Percentiles rank a stretch among this genome's conserved stretches.
Evolutionary conservation across 2,329 filamentous ascomycete species (phyloP).

Genomic region (Coleophoma crateriformis): DNA sequence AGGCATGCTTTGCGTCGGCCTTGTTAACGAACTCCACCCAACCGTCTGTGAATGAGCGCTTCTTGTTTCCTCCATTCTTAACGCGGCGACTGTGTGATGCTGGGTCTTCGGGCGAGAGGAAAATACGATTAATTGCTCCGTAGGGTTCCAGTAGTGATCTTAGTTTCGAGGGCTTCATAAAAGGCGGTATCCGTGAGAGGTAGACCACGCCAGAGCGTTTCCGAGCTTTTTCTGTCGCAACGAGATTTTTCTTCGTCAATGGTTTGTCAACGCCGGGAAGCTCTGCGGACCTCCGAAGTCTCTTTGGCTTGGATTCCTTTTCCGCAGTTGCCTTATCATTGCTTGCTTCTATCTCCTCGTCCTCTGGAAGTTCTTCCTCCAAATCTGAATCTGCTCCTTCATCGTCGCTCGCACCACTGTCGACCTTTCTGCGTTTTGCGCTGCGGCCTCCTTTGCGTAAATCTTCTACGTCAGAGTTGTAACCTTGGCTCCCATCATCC

Average conservation of each 20-base stretch:
- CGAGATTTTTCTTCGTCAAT: constrained; percentile 62
- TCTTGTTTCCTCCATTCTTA: constrained; percentile 74
- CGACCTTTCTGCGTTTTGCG: constrained; percentile 59
- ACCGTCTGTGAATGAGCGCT: constrained; percentile 74
- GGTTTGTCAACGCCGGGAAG: constrained; percentile 46
- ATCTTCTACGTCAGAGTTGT: constrained; percentile 61
- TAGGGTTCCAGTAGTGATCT: constrained; percentile 70
- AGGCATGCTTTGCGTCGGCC: constrained; percentile 69
- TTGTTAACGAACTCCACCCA: constrained; percentile 82
- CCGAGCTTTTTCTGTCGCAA: constrained; percentile 57
- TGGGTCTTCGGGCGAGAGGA: constrained; percentile 72
- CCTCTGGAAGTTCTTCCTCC: constrained; percentile 11
- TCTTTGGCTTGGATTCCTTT: constrained; percentile 15
- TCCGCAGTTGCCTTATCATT: constrained; percentile 15
- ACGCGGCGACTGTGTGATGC: constrained; percentile 61
- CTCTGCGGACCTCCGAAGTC: constrained; percentile 23
- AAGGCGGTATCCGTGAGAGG: constrained; percentile 77
- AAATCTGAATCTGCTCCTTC: constrained; percentile 21
- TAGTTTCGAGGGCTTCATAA: constrained; percentile 80
- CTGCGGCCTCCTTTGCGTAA: constrained; percentile 58
- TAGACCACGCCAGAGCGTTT: constrained; percentile 77
- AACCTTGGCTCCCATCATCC: constrained; percentile 42
- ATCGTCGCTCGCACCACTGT: constrained; percentile 33
- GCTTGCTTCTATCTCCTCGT: constrained; percentile 19
- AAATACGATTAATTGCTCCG: constrained; percentile 71